Conservation (phyloP, 2,329 filamentous ascomycete genomes). For the Clarireedia monteithiana region DNA sequence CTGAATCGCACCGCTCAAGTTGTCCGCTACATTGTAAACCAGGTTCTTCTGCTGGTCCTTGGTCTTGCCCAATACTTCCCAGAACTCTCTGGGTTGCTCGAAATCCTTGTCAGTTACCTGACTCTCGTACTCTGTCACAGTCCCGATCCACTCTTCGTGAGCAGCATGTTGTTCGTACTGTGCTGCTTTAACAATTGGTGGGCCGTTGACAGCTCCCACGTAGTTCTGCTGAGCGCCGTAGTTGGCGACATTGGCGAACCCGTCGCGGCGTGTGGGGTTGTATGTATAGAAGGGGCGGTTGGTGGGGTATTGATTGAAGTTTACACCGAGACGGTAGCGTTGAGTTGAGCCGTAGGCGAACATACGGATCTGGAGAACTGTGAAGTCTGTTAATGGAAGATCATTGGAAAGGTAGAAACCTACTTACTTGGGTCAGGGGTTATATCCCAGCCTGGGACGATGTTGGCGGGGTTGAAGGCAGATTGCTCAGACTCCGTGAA, state of each 20-base stretch:
- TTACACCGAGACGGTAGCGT: slow-evolving; percentile 48
- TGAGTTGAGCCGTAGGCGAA: slow-evolving; percentile 49
- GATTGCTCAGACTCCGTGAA: slow-evolving; percentile 61
- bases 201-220: neutral
- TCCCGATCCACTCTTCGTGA: neutral
- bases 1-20: slow-evolving; percentile 40
- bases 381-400: no score
- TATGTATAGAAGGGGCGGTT: slow-evolving; percentile 9
- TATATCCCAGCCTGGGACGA: slow-evolving; percentile 58
- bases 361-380: slow-evolving; percentile 43
- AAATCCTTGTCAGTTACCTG: slow-evolving; percentile 32
- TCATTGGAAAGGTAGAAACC: neutral
- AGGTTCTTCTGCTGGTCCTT: slow-evolving; percentile 10
- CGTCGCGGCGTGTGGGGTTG: slow-evolving; percentile 11
- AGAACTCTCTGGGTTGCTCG: slow-evolving; percentile 31
- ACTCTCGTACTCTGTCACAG: neutral
- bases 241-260: neutral
- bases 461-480: slow-evolving; percentile 57
- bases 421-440: slow-evolving; percentile 48
- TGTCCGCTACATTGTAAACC: slow-evolving; percentile 29
- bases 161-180: neutral
- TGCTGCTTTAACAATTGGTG: neutral
- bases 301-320: slow-evolving; percentile 41
- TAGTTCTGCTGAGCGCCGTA: neutral
- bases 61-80: slow-evolving; percentile 17